Conservation (phyloP, 2,329 filamentous ascomycete genomes). For the Penicillium sp. region DNA sequence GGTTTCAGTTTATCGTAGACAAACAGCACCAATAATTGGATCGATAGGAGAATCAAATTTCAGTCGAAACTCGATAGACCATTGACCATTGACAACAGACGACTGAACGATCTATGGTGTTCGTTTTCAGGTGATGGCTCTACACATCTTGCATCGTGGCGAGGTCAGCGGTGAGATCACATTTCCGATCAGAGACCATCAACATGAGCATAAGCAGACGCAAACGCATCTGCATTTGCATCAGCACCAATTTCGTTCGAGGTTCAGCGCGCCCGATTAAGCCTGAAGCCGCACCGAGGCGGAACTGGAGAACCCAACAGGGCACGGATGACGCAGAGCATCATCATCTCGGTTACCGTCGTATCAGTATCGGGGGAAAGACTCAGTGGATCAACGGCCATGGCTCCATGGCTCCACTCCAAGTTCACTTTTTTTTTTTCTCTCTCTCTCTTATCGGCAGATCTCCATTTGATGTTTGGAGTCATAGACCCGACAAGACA, state of each 20-base stretch:
- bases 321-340: not conserved
- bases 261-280: no score
- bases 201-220: no score
- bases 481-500: not conserved
- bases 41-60: no score
- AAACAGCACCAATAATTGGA: not conserved
- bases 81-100: not conserved
- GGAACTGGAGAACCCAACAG: not conserved
- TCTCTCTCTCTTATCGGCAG: not conserved
- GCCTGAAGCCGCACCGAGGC: not conserved
- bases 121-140: not conserved
- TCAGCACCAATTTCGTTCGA: no score
- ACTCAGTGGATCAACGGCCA: no score
- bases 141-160: no score
- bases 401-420: not conserved
- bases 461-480: not conserved
- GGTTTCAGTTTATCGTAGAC: conserved; percentile 5
- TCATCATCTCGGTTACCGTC: not conserved
- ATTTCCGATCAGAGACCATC: no score
- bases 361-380: not conserved
- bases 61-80: not conserved
- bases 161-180: no score
- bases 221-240: no score
- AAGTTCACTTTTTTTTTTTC: not conserved
- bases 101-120: not conserved